Evolutionary conservation across 495 filamentous ascomycete genomes (phyloP).

Genomic region (Talaromyces stipitatus): DNA sequence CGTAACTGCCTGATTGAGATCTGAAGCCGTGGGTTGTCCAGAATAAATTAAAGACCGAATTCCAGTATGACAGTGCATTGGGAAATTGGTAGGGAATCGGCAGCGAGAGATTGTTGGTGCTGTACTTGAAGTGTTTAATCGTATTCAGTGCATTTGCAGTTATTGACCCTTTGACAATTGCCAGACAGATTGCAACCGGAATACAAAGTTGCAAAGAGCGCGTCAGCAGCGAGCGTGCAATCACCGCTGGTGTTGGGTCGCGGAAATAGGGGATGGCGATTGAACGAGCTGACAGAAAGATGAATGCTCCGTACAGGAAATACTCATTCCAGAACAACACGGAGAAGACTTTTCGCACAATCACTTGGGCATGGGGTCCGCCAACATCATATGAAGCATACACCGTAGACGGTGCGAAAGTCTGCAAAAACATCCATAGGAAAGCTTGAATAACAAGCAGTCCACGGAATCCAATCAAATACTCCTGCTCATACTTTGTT

Average conservation of each 20-base stretch:
- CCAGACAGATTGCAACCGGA: conserved; percentile 21
- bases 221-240: conserved; percentile 27
- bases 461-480: conserved; percentile 27
- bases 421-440: conserved; percentile 26
- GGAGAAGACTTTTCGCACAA: conserved; percentile 22
- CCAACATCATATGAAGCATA: conserved; percentile 8
- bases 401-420: conserved; percentile 22
- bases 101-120: conserved; percentile 18
- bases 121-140: conserved; percentile 14
- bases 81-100: conserved; percentile 13
- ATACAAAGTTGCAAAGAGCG: conserved; percentile 33
- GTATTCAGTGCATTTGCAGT: conserved; percentile 12
- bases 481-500: conserved; percentile 9
- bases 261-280: conserved; percentile 25
- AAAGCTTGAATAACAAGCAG: conserved; percentile 23
- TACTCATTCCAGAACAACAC: conserved; percentile 30
- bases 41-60: conserved; percentile 30
- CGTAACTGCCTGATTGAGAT: conserved; percentile 20
- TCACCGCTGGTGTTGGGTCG: conserved; percentile 16
- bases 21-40: conserved; percentile 18
- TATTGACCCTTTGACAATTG: conserved; percentile 3
- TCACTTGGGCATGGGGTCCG: conserved; percentile 16
- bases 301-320: conserved; percentile 26
- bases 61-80: conserved; percentile 25
- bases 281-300: conserved; percentile 26